A percentile compares a stretch with the other conserved stretches of the same genome.
phyloP scores from a whole-genome alignment of 208 protist genomes.

The Novymonas esmeraldas region DNA sequence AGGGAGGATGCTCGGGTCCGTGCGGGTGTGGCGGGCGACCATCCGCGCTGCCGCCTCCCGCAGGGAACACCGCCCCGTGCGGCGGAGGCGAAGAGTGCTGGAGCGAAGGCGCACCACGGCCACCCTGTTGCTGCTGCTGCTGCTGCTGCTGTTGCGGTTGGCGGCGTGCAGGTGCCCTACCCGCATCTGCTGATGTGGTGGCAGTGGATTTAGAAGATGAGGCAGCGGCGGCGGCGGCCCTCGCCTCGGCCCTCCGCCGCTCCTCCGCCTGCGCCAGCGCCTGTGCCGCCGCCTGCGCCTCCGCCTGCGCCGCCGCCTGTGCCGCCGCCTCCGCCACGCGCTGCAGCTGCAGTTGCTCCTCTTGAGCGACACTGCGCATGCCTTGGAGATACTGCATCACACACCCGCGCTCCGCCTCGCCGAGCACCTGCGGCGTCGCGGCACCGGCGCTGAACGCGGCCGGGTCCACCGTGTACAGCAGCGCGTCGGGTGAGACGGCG shows the following conservation, averaged over 20 bases:
- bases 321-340: background rate
- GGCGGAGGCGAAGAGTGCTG: too few species aligned
- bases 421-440: background rate
- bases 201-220: background rate
- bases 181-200: background rate
- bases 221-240: background rate
- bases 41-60: background rate
- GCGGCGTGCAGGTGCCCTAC: background rate
- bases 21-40: background rate
- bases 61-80: background rate
- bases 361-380: slow-evolving; percentile 6
- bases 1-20: background rate
- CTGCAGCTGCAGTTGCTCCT: slow-evolving; percentile 12
- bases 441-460: background rate
- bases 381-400: slow-evolving; percentile 20
- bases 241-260: background rate
- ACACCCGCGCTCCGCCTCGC: background rate
- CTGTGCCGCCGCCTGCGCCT: background rate
- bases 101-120: background rate
- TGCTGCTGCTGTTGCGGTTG: slow-evolving; percentile 1
- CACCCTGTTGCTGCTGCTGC: background rate
- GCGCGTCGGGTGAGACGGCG: background rate
- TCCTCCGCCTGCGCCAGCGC: slow-evolving; percentile 7
- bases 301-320: background rate
- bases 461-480: background rate